Evolutionary conservation across 805 yeast genomes (phyloP).

Genomic region (Yamadazyma nakazawae): DNA sequence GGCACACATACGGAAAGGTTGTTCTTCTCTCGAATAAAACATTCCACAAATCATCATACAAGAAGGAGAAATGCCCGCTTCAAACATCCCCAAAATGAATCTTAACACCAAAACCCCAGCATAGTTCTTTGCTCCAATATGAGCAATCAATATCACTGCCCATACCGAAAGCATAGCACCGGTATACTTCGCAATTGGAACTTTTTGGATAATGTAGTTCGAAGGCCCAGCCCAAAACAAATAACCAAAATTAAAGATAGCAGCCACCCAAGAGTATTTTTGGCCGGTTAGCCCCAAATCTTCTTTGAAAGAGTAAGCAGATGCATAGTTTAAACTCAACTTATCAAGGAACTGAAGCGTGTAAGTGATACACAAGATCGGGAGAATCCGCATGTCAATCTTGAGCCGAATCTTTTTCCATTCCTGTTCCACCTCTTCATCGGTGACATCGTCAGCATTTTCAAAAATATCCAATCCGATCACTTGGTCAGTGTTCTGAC

Average conservation of each 20-base stretch:
- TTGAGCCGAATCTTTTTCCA: constrained; percentile 26
- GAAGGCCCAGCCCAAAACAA: constrained; percentile 34
- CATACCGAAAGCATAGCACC: constrained; percentile 18
- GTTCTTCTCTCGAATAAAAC: constrained; percentile 43
- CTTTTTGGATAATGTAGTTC: constrained; percentile 18
- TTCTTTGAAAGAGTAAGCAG: constrained; percentile 20
- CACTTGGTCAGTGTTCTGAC: constrained; percentile 10
- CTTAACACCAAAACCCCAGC: constrained; percentile 31
- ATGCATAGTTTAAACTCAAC: constrained; percentile 22
- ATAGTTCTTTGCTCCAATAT: constrained; percentile 31
- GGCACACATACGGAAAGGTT: constrained; percentile 31
- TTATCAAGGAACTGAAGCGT: constrained; percentile 24
- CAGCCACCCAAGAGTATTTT: constrained; percentile 26
- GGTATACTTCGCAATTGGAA: constrained; percentile 19
- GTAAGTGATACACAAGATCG: constrained; percentile 25
- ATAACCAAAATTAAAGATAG: constrained; percentile 25
- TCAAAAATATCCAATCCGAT: constrained; percentile 26
- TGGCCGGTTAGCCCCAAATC: constrained; percentile 22
- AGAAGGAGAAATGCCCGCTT: constrained; percentile 22
- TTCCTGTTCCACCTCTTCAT: constrained; percentile 24
- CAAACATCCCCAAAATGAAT: constrained; percentile 40
- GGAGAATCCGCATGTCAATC: constrained; percentile 31
- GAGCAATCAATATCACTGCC: constrained; percentile 22
- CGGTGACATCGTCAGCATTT: constrained; percentile 24
- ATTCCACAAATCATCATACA: constrained; percentile 48